Base-by-base conservation (phyloP, 305 asterid species). In the Ajuga reptans region DNA sequence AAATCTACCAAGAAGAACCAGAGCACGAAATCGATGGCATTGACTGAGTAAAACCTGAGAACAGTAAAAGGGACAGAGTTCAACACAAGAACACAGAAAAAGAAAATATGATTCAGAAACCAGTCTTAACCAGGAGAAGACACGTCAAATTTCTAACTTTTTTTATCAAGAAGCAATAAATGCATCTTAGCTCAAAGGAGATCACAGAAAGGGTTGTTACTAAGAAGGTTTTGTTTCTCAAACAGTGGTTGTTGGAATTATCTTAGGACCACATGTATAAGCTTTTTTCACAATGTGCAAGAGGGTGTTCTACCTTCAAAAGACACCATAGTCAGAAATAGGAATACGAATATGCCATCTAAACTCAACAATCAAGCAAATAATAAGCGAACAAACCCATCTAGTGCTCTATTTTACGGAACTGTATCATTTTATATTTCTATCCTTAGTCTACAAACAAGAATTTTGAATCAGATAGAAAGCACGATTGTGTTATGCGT, bases 1-100 rank as follows among this genome's bases (percentile, higher is more conserved):
- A 84, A 94, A 94, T 83, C 97, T 94, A 77, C 98, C 99, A 68
- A 94, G 98, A 54, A 91, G 97, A 59, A 91, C 97, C 89, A 94
- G 73, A 75, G 97, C 99, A 64, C 98, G 98, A 79, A 94, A 94
- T 69, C 99, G 82, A 80, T 94, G 99, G 85, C 96, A 94, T 56
- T 94, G 99, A 83, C 99, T 91, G 51, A 88, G 98, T 79, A 94
- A 87, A 69, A 94, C 99, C 99, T 94, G 84, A 45, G 75, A 27
- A 69, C 36, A 72, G 69, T 37, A 66, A 47, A 68, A 37, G 34
- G 29, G 42, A 60, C 43, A 66, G 68, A 29, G 31, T 12, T 18
- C 15, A 66, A 27, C 7, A 36, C 36, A 69, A 7, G 1, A 39
- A 62, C 17, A 12, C 55, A 62, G 12, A 12, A 47, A 54, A 17